These are phyloP conservation scores for Trichoderma citrinoviride DNA, from an alignment of 2,329 filamentous ascomycete genomes.

Conservation along the genomic window DNA sequence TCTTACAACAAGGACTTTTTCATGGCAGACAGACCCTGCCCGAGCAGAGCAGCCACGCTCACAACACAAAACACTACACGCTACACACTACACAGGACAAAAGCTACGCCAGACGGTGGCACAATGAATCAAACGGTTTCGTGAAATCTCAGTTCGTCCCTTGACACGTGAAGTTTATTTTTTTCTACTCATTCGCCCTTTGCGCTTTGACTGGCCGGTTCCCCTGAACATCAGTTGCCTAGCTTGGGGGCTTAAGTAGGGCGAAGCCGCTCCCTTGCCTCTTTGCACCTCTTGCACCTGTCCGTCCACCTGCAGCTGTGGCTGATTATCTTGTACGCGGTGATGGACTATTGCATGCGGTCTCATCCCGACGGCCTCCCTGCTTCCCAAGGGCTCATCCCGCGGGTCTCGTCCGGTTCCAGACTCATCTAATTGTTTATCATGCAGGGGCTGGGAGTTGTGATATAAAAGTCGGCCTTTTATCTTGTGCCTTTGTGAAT, in stretches of 20 bases:
- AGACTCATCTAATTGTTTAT: conserved; percentile 17
- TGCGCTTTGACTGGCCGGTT: not conserved
- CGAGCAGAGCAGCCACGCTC: conserved; percentile 21
- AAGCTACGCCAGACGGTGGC: conserved; percentile 18
- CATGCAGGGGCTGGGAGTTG: conserved; percentile 2
- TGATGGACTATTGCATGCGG: conserved; percentile 1
- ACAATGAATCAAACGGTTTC: conserved; percentile 19
- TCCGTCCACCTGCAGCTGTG: conserved; percentile 6
- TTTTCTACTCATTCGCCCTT: not conserved
- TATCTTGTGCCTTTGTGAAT: not conserved
- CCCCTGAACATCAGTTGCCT: not conserved
- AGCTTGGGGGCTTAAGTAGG: conserved; percentile 11
- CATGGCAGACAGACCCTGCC: conserved; percentile 25
- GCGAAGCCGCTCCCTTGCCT: conserved; percentile 9
- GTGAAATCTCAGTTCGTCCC: conserved; percentile 4
- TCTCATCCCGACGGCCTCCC: conserved; percentile 4
- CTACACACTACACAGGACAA: conserved; percentile 20
- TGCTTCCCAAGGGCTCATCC: conserved; percentile 9
- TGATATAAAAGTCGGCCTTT: conserved; percentile 14
- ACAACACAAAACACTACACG: conserved; percentile 2
- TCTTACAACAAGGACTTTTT: conserved; percentile 26
- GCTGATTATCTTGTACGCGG: not conserved
- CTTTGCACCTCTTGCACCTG: not conserved
- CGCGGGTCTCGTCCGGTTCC: conserved; percentile 10
- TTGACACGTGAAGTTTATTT: not conserved